These are phyloP conservation scores for Rutstroemia sp. DNA, from an alignment of 2,329 filamentous ascomycete species.

Conservation along the genomic window DNA sequence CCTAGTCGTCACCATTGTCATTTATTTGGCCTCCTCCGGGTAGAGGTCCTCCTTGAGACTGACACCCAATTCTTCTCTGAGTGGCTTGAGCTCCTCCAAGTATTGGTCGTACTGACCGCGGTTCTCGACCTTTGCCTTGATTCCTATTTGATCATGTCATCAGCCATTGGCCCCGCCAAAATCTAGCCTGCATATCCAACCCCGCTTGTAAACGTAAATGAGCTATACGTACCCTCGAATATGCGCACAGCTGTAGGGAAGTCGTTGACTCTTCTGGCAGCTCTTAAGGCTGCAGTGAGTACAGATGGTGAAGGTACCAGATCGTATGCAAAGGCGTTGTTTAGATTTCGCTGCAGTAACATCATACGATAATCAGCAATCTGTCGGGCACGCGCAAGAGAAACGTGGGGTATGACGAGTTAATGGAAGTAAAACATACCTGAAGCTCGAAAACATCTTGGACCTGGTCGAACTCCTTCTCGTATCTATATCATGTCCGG, in stretches of 20 bases:
- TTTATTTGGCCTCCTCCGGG: constrained; percentile 49
- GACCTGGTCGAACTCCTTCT: constrained; percentile 97
- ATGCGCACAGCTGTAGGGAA: constrained; percentile 96
- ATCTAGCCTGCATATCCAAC: constrained; percentile 93
- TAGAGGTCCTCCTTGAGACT: constrained; percentile 89
- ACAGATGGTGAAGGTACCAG: constrained; percentile 92
- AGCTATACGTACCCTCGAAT: constrained; percentile 74
- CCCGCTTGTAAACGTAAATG: constrained; percentile 13
- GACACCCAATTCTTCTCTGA: constrained; percentile 91
- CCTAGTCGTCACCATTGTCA: constrained; percentile 13
- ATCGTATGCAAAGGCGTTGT: constrained; percentile 99
- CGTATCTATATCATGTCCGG: constrained; percentile 59
- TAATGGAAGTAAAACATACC: constrained; percentile 47
- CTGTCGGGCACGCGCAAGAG: constrained; percentile 9
- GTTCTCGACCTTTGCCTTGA: constrained; percentile 99
- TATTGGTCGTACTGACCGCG: constrained; percentile 95
- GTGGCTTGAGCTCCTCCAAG: constrained; percentile 82
- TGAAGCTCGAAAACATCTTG: constrained; percentile 99
- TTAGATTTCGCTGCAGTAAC: constrained; percentile 70
- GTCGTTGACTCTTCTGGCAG: constrained; percentile 94
- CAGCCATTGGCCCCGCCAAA: constrained; percentile 72
- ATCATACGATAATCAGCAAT: constrained; percentile 24
- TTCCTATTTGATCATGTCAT: constrained; percentile 48
- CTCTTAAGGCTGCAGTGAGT: constrained; percentile 83
- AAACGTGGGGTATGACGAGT: not conserved